Base-by-base conservation (phyloP, 2,329 filamentous ascomycete species). In the Herpotrichia juniperi region DNA sequence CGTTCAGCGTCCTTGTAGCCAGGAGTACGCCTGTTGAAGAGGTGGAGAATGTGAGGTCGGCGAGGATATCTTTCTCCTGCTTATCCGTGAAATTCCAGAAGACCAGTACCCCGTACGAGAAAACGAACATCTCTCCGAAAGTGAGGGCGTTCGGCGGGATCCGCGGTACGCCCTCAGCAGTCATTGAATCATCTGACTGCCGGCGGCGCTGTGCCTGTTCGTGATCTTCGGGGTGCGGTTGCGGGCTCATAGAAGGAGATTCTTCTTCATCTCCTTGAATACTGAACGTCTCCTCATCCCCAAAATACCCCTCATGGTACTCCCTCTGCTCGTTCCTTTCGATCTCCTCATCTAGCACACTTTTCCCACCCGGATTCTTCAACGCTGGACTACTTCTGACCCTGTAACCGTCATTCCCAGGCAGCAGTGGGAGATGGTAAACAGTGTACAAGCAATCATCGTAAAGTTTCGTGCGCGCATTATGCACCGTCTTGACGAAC, bases 41-140 rank as follows among this genome's bases (percentile, higher is more conserved):
- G 59, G 87, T 84, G 10, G 90, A 90, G 75, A 99, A 97, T 1
- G 92, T 94, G 48, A 99, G 79, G 73, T 99, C 94, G 32, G 94
- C 94, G 19, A 99, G 83, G 42, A 97, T 91, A 65, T 97, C 93
- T 74, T 96, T 97, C 73, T 99, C 94, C 72, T 99, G 94, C 59
- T 88, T 85, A 73, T 96, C 93, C 10, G 91, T 93, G 64, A 99
- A 97, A 73, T 99, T 99, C 94, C 94, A 99, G 72, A 99, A 96
- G 4, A 99, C 94, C 0, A 94, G 93, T 0, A 99, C 93, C 17
- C 94, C 94, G 68, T 99, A 99, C 14, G 90, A 93, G 74, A 96
- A 97, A 63, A 99, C 88, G 70, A 96, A 97, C 85, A 97, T 91
- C 76, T 99, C 94, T 35, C 91, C 93, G 68, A 96, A 91, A 50